Conservation (phyloP, 352 stramenopile species). For the Phytophthora pseudosyringae region DNA sequence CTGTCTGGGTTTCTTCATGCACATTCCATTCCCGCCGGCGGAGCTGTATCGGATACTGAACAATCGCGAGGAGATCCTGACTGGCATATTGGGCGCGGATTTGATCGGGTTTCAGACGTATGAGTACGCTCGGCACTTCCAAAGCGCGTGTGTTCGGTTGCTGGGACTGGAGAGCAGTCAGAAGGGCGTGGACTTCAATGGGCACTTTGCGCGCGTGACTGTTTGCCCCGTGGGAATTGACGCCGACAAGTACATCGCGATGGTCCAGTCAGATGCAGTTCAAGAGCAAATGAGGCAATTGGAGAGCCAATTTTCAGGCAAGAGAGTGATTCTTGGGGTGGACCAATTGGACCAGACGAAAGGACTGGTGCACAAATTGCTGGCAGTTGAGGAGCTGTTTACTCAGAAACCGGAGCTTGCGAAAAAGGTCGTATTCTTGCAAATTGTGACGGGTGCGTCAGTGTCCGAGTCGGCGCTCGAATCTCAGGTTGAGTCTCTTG, state of each 20-base stretch:
- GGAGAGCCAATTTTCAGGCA: slow-evolving; percentile 73
- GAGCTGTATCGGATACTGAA: slow-evolving; percentile 92
- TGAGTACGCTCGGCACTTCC: slow-evolving; percentile 91
- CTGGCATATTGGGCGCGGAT: slow-evolving; percentile 86
- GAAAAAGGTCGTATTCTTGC: slow-evolving; percentile 94
- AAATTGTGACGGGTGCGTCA: slow-evolving; percentile 85
- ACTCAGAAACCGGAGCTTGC: slow-evolving; percentile 89
- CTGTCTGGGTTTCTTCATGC: slow-evolving; percentile 88
- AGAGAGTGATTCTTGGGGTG: slow-evolving; percentile 87
- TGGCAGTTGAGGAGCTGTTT: slow-evolving; percentile 90
- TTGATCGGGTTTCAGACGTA: slow-evolving; percentile 93
- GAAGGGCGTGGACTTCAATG: slow-evolving; percentile 89
- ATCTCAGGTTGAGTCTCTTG: slow-evolving; percentile 89
- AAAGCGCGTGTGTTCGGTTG: slow-evolving; percentile 86
- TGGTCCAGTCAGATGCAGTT: slow-evolving; percentile 66
- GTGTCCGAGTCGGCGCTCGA: slow-evolving; percentile 73
- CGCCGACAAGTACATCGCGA: slow-evolving; percentile 75
- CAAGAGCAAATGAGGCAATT: slow-evolving; percentile 72
- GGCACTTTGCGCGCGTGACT: slow-evolving; percentile 88
- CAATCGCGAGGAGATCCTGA: slow-evolving; percentile 87
- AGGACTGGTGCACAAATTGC: slow-evolving; percentile 91
- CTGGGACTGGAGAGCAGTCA: slow-evolving; percentile 88
- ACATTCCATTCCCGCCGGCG: slow-evolving; percentile 91
- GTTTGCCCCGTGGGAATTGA: slow-evolving; percentile 91
- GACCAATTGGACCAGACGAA: slow-evolving; percentile 90